Evolutionary conservation across 1,284 basidiomycete genomes (phyloP).

Genomic region (Pseudozyma hubeiensis): DNA sequence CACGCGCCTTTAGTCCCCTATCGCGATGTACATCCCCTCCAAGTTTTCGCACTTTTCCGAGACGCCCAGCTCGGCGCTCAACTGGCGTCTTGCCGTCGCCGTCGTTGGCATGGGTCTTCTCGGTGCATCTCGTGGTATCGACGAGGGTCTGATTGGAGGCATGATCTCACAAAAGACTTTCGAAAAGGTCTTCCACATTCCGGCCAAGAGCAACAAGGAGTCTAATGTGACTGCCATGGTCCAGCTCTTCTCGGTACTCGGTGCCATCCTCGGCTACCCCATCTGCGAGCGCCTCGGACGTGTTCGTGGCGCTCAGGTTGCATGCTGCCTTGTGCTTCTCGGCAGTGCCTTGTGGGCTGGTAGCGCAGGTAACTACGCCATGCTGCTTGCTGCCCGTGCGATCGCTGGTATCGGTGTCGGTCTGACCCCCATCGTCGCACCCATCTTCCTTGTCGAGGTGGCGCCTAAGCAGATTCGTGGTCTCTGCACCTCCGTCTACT

Average conservation of each 20-base stretch:
- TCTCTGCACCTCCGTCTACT: conserved; percentile 52
- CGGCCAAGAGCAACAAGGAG: conserved; percentile 33
- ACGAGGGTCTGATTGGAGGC: conserved; percentile 46
- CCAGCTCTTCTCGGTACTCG: conserved; percentile 47
- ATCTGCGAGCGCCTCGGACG: conserved; percentile 39
- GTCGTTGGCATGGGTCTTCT: conserved; percentile 46
- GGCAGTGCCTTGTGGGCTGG: conserved; percentile 38
- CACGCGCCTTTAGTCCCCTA: not conserved
- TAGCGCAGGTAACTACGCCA: conserved; percentile 32
- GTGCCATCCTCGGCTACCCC: conserved; percentile 44
- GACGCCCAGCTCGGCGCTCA: conserved; percentile 48
- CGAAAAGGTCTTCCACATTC: conserved; percentile 35
- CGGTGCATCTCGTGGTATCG: conserved; percentile 49
- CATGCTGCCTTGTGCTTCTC: conserved; percentile 35
- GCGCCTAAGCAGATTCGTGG: conserved; percentile 44
- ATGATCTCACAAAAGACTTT: conserved; percentile 48
- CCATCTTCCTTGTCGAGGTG: conserved; percentile 46
- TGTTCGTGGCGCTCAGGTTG: conserved; percentile 38
- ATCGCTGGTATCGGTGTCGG: conserved; percentile 42
- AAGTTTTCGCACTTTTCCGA: conserved; percentile 45
- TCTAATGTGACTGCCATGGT: conserved; percentile 51
- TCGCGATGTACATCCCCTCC: conserved; percentile 40
- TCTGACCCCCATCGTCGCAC: conserved; percentile 38
- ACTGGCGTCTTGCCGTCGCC: conserved; percentile 45
- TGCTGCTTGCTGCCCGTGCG: conserved; percentile 35